These are phyloP conservation scores for Oenanthe sinensis DNA, from an alignment of 129 eudicot species.

Conservation along the genomic window DNA sequence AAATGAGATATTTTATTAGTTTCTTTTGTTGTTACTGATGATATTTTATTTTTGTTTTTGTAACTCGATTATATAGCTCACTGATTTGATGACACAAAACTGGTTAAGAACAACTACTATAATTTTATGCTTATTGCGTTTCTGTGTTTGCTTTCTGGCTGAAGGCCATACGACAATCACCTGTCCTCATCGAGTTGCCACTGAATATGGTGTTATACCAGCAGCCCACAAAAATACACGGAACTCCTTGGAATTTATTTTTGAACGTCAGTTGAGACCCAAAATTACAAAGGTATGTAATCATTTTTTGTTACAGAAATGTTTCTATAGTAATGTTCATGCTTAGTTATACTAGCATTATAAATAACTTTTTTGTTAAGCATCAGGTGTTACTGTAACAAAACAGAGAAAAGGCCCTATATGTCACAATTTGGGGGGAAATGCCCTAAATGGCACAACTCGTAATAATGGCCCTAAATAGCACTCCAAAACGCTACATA, in stretches of 20 bases:
- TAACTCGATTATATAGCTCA: background rate
- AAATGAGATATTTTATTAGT: too few relatives aligned
- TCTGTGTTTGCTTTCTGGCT: constrained; percentile 11
- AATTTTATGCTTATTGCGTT: background rate
- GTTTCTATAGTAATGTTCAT: background rate
- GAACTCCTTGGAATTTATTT: constrained; percentile 57
- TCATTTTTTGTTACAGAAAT: background rate
- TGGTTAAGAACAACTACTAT: background rate
- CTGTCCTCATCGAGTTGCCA: constrained; percentile 92
- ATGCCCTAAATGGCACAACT: too few relatives aligned
- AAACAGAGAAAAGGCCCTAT: too few relatives aligned
- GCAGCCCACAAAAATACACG: constrained; percentile 50
- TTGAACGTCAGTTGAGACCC: constrained; percentile 61
- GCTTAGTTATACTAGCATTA: background rate
- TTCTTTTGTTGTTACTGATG: too few relatives aligned
- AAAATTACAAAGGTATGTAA: constrained; percentile 46
- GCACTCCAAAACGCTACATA: too few relatives aligned
- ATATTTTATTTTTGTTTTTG: background rate
- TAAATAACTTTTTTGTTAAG: background rate
- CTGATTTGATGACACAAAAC: background rate
- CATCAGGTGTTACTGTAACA: background rate
- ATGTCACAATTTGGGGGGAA: too few relatives aligned
- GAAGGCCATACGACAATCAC: constrained; percentile 86
- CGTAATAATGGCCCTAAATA: too few relatives aligned
- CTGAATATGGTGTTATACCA: constrained; percentile 86